Evolutionary conservation across 305 asterid species (phyloP).

Genomic region (Plantago lanceolata): DNA sequence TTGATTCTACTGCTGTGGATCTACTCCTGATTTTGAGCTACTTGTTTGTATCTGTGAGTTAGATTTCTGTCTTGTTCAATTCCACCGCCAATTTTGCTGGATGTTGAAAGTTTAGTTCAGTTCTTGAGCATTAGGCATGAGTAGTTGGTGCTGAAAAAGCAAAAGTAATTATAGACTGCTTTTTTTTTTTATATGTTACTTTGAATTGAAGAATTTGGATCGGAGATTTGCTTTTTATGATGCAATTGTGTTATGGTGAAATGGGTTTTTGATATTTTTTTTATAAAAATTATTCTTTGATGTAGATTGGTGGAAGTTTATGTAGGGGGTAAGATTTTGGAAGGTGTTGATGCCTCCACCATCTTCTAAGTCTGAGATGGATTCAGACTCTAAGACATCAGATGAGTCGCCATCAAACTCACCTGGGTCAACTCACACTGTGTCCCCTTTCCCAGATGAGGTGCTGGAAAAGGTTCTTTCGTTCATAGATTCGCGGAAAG

Average conservation of each 20-base stretch:
- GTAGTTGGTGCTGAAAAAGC: neutral
- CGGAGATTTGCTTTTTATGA: neutral
- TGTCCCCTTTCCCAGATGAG: slow-evolving; percentile 67
- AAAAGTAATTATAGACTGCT: too few relatives aligned
- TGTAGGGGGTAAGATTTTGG: slow-evolving; percentile 15
- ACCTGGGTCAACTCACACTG: slow-evolving; percentile 27
- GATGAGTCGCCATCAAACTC: slow-evolving; percentile 34
- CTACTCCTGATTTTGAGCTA: neutral
- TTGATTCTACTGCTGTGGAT: neutral
- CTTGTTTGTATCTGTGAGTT: neutral
- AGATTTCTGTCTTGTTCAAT: neutral
- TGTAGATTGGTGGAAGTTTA: neutral
- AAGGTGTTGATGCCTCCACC: slow-evolving; percentile 9
- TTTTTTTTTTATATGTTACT: neutral
- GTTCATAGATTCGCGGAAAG: slow-evolving; percentile 53
- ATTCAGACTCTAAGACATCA: slow-evolving; percentile 31
- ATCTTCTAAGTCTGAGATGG: slow-evolving; percentile 29
- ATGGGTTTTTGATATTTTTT: neutral
- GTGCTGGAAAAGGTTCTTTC: slow-evolving; percentile 69
- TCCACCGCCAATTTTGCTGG: neutral
- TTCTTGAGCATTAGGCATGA: slow-evolving; percentile 5
- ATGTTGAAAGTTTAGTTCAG: slow-evolving; percentile 1
- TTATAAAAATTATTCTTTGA: neutral
- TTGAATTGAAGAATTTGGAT: slow-evolving; percentile 1
- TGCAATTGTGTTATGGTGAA: neutral